Conservation (phyloP, 768 basidiomycete species). For the Inosperma sp. region DNA sequence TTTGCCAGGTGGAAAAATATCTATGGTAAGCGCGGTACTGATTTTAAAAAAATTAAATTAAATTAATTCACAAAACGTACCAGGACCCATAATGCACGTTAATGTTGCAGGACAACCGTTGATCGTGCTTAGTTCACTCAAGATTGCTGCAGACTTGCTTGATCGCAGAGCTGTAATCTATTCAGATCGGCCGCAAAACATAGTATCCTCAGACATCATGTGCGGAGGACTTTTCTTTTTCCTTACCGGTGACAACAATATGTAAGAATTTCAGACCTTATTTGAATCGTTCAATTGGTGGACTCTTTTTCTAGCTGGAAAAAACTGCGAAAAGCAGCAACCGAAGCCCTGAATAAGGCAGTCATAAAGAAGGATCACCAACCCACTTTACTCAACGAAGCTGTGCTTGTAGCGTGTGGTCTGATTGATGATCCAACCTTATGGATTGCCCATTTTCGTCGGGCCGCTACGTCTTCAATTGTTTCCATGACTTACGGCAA, state of each 20-base stretch:
- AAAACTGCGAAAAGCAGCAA: not conserved
- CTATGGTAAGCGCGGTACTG: constrained; percentile 1
- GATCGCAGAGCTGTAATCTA: constrained; percentile 36
- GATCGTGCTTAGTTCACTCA: constrained; percentile 28
- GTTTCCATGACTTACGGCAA: no score
- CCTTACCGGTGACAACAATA: not conserved
- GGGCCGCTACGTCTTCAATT: no score
- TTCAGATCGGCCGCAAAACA: constrained; percentile 27
- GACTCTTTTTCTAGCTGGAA: not conserved
- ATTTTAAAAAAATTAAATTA: not conserved
- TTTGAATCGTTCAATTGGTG: not conserved
- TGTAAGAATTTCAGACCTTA: not conserved
- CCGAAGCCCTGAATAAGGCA: not conserved
- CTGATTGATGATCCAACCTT: not conserved
- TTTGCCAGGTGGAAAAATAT: constrained; percentile 1
- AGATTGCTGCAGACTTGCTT: no score
- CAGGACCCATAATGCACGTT: constrained; percentile 21
- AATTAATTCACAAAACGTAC: not conserved
- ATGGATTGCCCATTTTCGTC: not conserved
- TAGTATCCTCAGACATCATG: constrained; percentile 1
- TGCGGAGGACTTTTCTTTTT: not conserved
- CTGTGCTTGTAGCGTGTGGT: not conserved
- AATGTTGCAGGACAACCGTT: no score
- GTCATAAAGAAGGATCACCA: not conserved
- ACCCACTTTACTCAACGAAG: not conserved